These are phyloP conservation scores for Paralagenidium karlingii DNA, from an alignment of 352 stramenopile species.

Conservation along the genomic window DNA sequence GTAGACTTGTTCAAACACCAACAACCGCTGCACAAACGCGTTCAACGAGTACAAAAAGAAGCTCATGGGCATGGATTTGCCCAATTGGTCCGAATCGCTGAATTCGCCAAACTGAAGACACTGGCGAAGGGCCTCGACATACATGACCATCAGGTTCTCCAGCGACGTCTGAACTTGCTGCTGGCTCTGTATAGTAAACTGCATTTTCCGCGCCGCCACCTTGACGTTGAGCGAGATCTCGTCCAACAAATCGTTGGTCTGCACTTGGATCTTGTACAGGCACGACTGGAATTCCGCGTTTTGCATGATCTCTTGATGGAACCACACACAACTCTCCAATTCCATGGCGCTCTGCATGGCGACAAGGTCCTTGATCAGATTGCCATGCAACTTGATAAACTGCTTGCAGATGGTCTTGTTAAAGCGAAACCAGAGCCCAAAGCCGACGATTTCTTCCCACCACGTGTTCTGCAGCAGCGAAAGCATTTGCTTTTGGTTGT, in stretches of 20 bases:
- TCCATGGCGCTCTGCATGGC: constrained; percentile 71
- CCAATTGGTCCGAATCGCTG: constrained; percentile 51
- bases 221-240: constrained; percentile 58
- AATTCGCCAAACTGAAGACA: constrained; percentile 31
- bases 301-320: constrained; percentile 71
- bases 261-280: constrained; percentile 67
- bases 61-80: constrained; percentile 67
- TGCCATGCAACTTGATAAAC: constrained; percentile 48
- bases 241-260: constrained; percentile 41
- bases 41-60: constrained; percentile 79
- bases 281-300: constrained; percentile 65
- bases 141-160: constrained; percentile 41
- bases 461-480: constrained; percentile 51
- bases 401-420: constrained; percentile 55
- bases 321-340: constrained; percentile 51
- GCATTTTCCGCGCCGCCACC: constrained; percentile 25
- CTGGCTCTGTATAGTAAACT: constrained; percentile 26
- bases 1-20: constrained; percentile 49
- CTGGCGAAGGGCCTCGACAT: no score
- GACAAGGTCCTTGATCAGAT: constrained; percentile 42
- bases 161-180: constrained; percentile 61
- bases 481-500: constrained; percentile 42
- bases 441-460: constrained; percentile 71
- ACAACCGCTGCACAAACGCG: constrained; percentile 62
- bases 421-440: constrained; percentile 52